These are phyloP conservation scores for Pseudogymnoascus destructans DNA, from an alignment of 2,329 filamentous ascomycete genomes.

Conservation along the genomic window DNA sequence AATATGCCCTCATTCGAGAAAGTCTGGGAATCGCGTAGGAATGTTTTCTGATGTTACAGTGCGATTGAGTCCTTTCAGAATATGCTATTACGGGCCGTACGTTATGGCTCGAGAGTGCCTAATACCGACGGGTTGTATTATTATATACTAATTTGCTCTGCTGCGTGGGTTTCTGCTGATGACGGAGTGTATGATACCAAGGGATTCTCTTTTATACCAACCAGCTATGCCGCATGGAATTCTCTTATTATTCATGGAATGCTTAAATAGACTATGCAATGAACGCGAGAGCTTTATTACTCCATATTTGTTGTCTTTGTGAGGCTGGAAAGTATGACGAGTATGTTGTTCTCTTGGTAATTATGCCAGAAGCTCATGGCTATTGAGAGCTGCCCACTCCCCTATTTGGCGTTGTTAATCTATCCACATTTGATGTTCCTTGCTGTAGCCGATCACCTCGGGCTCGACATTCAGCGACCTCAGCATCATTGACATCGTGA, in stretches of 20 bases:
- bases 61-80: background rate
- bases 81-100: background rate
- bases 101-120: background rate
- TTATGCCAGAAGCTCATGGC: background rate
- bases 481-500: constrained; percentile 60
- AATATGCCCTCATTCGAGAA: constrained; percentile 2
- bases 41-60: background rate
- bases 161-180: background rate
- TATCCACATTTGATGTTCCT: constrained; percentile 42
- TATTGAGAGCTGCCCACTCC: background rate
- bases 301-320: background rate
- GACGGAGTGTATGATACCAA: background rate
- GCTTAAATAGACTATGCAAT: background rate
- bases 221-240: background rate
- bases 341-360: background rate
- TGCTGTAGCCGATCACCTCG: constrained; percentile 50
- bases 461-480: constrained; percentile 50
- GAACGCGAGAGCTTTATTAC: background rate
- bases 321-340: background rate
- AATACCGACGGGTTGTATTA: background rate
- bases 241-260: background rate
- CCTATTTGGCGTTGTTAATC: constrained; percentile 28
- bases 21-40: background rate
- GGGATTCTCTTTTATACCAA: background rate
- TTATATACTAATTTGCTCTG: background rate